Percentiles rank a stretch among this genome's conserved stretches.
Conservation (phyloP, 306 rosid genomes). For the Gynostemma pentaphyllum region DNA sequence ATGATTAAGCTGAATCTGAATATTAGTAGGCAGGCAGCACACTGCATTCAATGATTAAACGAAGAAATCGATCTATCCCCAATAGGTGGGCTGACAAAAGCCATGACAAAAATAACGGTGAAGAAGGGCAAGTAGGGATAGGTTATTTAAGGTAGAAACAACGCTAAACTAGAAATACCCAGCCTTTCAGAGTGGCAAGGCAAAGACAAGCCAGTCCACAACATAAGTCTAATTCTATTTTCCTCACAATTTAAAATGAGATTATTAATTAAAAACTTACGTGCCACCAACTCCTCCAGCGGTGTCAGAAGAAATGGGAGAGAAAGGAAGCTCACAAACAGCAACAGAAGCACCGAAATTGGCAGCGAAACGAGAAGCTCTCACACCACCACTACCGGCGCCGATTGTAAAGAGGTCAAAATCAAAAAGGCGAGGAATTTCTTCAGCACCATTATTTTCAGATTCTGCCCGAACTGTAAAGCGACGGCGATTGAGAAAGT, state of each 20-base stretch:
- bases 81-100: no score
- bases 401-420: constrained; percentile 92
- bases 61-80: no score
- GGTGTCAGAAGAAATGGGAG: constrained; percentile 74
- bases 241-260: background rate
- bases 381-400: constrained; percentile 93
- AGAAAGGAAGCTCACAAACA: constrained; percentile 89
- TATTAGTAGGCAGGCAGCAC: no score
- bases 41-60: no score
- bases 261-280: constrained; percentile 33
- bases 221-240: background rate
- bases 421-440: constrained; percentile 41
- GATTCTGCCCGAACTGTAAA: constrained; percentile 34
- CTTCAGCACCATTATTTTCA: constrained; percentile 39
- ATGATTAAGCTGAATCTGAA: no score
- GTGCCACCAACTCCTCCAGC: constrained; percentile 96
- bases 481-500: constrained; percentile 10
- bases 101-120: no score
- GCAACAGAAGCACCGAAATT: constrained; percentile 69
- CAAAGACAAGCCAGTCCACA: background rate
- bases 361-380: constrained; percentile 76
- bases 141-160: no score
- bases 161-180: no score
- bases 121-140: no score
- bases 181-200: background rate